Evolutionary conservation across 2,329 filamentous ascomycete genomes (phyloP).

Genomic region (Aspergillus eucalypticola): DNA sequence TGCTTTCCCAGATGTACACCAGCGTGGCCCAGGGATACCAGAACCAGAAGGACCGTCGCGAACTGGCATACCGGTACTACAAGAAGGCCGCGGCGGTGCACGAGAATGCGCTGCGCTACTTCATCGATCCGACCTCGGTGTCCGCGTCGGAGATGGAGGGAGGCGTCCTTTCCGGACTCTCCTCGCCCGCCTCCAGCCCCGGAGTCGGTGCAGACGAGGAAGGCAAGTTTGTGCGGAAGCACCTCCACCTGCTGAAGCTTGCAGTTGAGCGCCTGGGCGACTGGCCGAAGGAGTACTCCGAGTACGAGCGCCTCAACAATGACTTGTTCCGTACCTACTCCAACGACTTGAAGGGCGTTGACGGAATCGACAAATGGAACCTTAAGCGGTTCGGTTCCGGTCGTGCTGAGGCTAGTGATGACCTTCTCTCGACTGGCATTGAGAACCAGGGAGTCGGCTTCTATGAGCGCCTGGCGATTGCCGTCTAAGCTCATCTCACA

Average conservation of each 20-base stretch:
- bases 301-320: constrained; percentile 51
- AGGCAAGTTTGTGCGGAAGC: constrained; percentile 36
- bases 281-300: constrained; percentile 50
- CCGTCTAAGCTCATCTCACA: not conserved
- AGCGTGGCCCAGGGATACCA: constrained; percentile 42
- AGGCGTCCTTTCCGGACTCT: not conserved
- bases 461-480: constrained; percentile 12
- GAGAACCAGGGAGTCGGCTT: constrained; percentile 9
- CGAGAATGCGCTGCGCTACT: constrained; percentile 41
- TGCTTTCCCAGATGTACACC: constrained; percentile 56
- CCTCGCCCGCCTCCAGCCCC: not conserved
- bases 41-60: constrained; percentile 30
- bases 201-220: not conserved
- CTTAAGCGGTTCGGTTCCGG: constrained; percentile 49
- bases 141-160: constrained; percentile 25
- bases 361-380: constrained; percentile 52
- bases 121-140: constrained; percentile 30
- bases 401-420: constrained; percentile 45
- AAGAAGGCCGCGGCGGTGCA: constrained; percentile 41
- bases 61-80: constrained; percentile 42
- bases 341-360: constrained; percentile 42
- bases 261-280: constrained; percentile 41
- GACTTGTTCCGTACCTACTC: constrained; percentile 46
- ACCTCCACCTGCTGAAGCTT: constrained; percentile 41
- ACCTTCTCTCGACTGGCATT: constrained; percentile 22